These are phyloP conservation scores for Penicillium nucicola DNA, from an alignment of 495 filamentous ascomycete species.

Conservation along the genomic window DNA sequence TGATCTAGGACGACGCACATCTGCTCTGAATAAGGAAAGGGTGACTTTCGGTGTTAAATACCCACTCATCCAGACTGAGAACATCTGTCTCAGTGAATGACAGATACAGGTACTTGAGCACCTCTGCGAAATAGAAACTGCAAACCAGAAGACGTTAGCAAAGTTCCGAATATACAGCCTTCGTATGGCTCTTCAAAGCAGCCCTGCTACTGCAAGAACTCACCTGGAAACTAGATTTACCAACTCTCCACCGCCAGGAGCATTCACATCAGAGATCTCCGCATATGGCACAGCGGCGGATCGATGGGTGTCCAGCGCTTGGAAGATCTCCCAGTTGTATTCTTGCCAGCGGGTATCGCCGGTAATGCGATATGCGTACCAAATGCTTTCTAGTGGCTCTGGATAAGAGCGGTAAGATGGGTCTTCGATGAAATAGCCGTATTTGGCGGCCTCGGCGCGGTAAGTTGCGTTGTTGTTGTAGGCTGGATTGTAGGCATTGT, in stretches of 20 bases:
- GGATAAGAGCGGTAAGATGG: constrained; percentile 32
- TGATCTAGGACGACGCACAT: too few relatives aligned
- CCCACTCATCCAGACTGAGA: constrained; percentile 52
- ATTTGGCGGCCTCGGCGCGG: constrained; percentile 17
- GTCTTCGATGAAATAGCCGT: constrained; percentile 66
- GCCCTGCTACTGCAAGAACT: too few relatives aligned
- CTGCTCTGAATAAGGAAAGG: constrained; percentile 6
- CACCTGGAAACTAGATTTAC: constrained; percentile 41
- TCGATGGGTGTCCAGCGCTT: constrained; percentile 56
- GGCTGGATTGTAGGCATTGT: constrained; percentile 33
- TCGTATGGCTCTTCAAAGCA: too few relatives aligned
- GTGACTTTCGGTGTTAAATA: constrained; percentile 49
- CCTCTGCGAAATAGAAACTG: constrained; percentile 49
- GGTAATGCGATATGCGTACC: constrained; percentile 45
- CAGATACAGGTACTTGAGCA: constrained; percentile 54
- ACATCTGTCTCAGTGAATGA: constrained; percentile 45
- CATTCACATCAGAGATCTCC: constrained; percentile 59
- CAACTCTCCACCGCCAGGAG: constrained; percentile 44
- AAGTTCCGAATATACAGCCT: background rate
- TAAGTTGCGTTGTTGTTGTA: constrained; percentile 47
- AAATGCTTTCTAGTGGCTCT: constrained; percentile 42
- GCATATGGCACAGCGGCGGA: constrained; percentile 53
- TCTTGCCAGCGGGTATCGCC: constrained; percentile 40
- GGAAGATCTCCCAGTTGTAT: constrained; percentile 42
- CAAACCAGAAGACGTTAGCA: background rate